Base-by-base conservation (phyloP, 495 filamentous ascomycete genomes). In the Neurospora tetrasperma region DNA sequence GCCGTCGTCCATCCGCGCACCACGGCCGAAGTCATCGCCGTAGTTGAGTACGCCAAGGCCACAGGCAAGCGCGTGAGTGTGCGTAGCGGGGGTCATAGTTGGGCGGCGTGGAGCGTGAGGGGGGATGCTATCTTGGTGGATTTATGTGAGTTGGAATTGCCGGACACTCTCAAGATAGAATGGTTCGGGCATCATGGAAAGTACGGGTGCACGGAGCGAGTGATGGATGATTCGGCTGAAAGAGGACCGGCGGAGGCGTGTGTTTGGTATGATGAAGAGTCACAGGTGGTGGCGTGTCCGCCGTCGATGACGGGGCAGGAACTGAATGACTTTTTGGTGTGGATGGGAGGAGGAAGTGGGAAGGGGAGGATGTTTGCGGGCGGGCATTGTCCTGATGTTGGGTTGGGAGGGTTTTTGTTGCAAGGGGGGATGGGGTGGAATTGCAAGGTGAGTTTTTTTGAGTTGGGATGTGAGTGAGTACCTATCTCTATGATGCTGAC, bases 391-490 rank as follows among this genome's bases (percentile, higher is more conserved):
- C 86, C 86, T 6, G 86, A 88, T 75, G 86, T 88, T 31, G 87
- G 85, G 2, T 71, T 89, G 11, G 87, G 87, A 6, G 87, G 86
- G 0, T 88, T 88, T 71, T 75, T 88, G 40, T 75, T 88, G 8
- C 86, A 88, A 69, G 86, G 86, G 5, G 87, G 86, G 0, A 87
- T 87, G 85, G 86, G 86, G 5, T 88, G 86, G 86, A 87, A 86
- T 73, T 87, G 85, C 72, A 80, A 81, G 70, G 74, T 75, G 42
- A 82, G 85, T 73, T n/a, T 31, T 7, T 39, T 76, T 75, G 5
- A 0, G 23, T 16, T 10, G 44, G 14, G 38, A 40, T 7, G 20
- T 44, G 44, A 4, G 18, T 69, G 39, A 39, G 1, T 9, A 8
- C 5, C 4, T 6, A 8, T 38, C 4, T 6, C 35, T 6, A 6